These are phyloP conservation scores for Xanthoceras sorbifolium DNA, from an alignment of 345 rosid genomes.

Conservation along the genomic window DNA sequence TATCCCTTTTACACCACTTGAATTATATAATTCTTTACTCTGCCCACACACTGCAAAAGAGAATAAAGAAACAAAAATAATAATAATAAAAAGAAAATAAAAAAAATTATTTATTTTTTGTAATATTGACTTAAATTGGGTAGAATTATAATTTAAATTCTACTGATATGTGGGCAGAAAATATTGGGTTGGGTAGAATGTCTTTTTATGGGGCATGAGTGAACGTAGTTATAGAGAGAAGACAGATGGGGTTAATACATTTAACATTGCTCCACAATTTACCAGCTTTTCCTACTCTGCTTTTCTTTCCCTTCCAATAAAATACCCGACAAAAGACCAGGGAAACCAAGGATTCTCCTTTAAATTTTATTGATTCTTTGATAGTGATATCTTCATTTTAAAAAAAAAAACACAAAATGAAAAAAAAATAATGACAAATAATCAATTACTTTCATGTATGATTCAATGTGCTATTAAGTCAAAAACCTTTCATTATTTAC, in stretches of 20 bases:
- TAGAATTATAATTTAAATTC: not conserved
- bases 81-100: not conserved
- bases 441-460: conserved; percentile 11
- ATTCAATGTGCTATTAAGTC: conserved; percentile 25
- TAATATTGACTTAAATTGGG: conserved; percentile 5
- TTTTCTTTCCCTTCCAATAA: conserved; percentile 34
- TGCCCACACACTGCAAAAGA: conserved; percentile 38
- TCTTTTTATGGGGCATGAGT: conserved; percentile 10
- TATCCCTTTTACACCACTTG: conserved; percentile 43
- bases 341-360: conserved; percentile 30
- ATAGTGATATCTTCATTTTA: conserved; percentile 21
- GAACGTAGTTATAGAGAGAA: conserved; percentile 25
- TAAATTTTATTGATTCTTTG: conserved; percentile 23
- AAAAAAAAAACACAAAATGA: not conserved
- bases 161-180: conserved; percentile 13
- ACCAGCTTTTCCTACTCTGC: conserved; percentile 25
- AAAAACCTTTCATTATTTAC: conserved; percentile 20
- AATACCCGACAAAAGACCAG: conserved; percentile 36
- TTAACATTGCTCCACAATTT: conserved; percentile 25
- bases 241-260: conserved; percentile 8
- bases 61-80: conserved; percentile 31
- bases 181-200: conserved; percentile 1
- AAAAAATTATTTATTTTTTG: not conserved
- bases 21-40: conserved; percentile 34
- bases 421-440: not conserved